Evolutionary conservation across 2,329 filamentous ascomycete species (phyloP).

Genomic region (Monilinia fructicola): DNA sequence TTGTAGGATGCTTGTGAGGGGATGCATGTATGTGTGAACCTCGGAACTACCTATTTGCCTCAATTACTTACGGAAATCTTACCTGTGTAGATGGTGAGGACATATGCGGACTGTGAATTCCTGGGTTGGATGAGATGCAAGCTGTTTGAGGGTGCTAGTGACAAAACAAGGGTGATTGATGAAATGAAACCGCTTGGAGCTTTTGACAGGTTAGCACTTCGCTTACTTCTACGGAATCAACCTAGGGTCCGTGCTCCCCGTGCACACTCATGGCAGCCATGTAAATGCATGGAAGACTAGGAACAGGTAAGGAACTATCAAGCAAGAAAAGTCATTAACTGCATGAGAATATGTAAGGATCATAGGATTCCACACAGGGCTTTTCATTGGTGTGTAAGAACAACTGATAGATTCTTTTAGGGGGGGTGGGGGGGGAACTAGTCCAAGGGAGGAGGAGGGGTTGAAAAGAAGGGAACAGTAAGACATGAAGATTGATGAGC

Average conservation of each 20-base stretch:
- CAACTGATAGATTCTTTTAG: neutral
- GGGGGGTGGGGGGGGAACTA: too few relatives aligned
- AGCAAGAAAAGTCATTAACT: constrained; percentile 5
- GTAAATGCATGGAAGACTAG: constrained; percentile 18
- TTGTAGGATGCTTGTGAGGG: too few relatives aligned
- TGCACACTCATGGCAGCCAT: constrained; percentile 23
- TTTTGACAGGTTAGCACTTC: constrained; percentile 25
- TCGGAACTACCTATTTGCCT: constrained; percentile 3
- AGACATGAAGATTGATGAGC: constrained; percentile 6
- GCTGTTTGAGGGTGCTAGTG: constrained; percentile 15
- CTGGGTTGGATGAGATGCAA: neutral
- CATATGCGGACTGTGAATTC: neutral
- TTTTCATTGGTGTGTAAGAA: constrained; percentile 9
- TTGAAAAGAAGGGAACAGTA: neutral
- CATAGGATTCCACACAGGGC: constrained; percentile 1
- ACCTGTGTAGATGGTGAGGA: constrained; percentile 1
- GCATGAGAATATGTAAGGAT: constrained; percentile 21
- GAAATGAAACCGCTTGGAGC: constrained; percentile 34
- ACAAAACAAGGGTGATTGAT: constrained; percentile 23
- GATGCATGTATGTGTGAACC: neutral
- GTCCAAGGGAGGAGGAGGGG: neutral
- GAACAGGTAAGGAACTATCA: neutral
- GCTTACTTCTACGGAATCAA: constrained; percentile 13
- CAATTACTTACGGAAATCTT: neutral
- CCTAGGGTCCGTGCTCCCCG: constrained; percentile 28